phyloP scores from a whole-genome alignment of 768 basidiomycete genomes.

The Tricholoma terreum region DNA sequence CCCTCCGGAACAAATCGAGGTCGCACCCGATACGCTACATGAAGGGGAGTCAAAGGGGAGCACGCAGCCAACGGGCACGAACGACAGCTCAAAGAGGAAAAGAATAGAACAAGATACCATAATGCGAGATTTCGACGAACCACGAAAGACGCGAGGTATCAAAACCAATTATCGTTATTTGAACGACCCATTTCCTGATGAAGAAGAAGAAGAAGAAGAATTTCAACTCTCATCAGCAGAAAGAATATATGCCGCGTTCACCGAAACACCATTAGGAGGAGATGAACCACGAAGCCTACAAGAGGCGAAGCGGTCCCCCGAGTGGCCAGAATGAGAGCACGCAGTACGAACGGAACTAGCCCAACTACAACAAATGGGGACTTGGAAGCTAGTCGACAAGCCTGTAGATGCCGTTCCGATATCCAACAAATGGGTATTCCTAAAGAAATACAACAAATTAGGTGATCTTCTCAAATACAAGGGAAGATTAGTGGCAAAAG shows the following conservation, averaged over 20 bases:
- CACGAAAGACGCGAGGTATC: not conserved
- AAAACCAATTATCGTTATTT: not conserved
- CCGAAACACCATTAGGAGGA: not conserved
- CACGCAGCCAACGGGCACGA: not conserved
- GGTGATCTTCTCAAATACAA: conserved; percentile 20
- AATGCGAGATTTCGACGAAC: not conserved
- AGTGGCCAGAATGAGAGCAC: conserved; percentile 6
- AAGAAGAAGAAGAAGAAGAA: not conserved
- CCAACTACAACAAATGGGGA: not conserved
- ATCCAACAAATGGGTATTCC: conserved; percentile 14
- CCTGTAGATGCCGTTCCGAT: conserved; percentile 15
- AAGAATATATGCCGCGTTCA: not conserved
- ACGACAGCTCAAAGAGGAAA: not conserved
- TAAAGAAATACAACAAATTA: conserved; percentile 23
- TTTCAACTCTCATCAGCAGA: not conserved
- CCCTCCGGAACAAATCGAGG: not conserved
- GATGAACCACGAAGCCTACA: conserved; percentile 4
- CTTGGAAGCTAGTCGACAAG: not conserved
- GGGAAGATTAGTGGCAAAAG: conserved; percentile 7
- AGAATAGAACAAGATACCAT: not conserved
- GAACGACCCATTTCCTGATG: not conserved
- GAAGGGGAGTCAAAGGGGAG: not conserved
- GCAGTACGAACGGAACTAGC: not conserved
- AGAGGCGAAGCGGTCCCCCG: conserved; percentile 7
- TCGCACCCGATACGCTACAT: not conserved